These are phyloP conservation scores for Aspergillus eucalypticola DNA, from an alignment of 2,329 filamentous ascomycete species.

Conservation along the genomic window DNA sequence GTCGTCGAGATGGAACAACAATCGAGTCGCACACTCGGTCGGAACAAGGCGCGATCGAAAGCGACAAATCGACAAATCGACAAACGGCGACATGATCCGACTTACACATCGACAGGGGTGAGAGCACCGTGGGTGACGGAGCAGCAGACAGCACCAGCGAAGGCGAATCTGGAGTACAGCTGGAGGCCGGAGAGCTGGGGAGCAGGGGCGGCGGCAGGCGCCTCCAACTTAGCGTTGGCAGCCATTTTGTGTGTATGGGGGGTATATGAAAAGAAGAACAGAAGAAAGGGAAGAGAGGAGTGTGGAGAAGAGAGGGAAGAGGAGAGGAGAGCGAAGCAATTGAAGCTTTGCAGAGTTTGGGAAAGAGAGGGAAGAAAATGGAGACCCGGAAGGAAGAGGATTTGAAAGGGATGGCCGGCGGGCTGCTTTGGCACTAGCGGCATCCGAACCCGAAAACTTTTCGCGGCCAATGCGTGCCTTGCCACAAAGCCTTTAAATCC, in stretches of 20 bases:
- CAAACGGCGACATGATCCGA: slow-evolving; percentile 41
- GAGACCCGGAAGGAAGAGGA: slow-evolving; percentile 20
- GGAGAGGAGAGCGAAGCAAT: slow-evolving; percentile 20
- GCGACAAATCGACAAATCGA: neutral
- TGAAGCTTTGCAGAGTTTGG: slow-evolving; percentile 22
- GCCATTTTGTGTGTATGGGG: slow-evolving; percentile 38
- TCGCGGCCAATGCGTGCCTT: slow-evolving; percentile 31
- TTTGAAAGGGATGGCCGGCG: slow-evolving; percentile 30
- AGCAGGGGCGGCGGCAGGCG: slow-evolving; percentile 18
- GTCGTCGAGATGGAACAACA: neutral
- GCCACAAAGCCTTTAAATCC: slow-evolving; percentile 20
- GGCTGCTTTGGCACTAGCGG: slow-evolving; percentile 21
- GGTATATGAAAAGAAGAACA: slow-evolving; percentile 18
- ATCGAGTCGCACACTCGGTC: slow-evolving; percentile 15
- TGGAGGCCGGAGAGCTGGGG: slow-evolving; percentile 60
- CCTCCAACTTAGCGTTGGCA: slow-evolving; percentile 52
- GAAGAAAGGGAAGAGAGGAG: slow-evolving; percentile 14
- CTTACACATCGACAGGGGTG: slow-evolving; percentile 99
- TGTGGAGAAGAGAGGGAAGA: slow-evolving; percentile 17
- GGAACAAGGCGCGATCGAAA: slow-evolving; percentile 18
- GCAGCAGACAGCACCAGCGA: slow-evolving; percentile 97
- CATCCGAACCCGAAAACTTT: slow-evolving; percentile 35
- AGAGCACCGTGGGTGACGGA: slow-evolving; percentile 95
- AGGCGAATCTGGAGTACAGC: slow-evolving; percentile 94
- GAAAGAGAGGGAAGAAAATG: slow-evolving; percentile 18